Evolutionary conservation across 169 alveolate species (phyloP).

Genomic region (Eimeria maxima): DNA sequence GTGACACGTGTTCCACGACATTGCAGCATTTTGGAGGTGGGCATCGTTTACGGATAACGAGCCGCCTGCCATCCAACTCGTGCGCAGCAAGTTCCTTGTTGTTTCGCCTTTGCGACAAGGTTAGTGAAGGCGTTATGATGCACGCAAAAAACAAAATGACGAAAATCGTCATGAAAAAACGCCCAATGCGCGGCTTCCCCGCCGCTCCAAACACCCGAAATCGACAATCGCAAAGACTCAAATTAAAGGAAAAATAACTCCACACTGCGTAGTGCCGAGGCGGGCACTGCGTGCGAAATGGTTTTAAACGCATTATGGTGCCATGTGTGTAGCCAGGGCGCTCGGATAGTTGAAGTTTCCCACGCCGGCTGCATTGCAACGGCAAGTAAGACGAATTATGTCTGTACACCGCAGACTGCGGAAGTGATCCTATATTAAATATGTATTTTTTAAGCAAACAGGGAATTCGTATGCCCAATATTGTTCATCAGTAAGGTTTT

Average conservation of each 20-base stretch:
- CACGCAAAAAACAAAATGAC: background rate
- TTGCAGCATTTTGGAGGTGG: slow-evolving; percentile 58
- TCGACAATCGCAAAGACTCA: background rate
- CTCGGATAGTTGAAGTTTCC: slow-evolving; percentile 2
- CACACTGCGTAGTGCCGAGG: background rate
- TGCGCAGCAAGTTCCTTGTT: background rate
- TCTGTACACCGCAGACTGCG: slow-evolving; percentile 28
- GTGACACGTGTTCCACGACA: slow-evolving; percentile 34
- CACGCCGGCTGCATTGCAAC: background rate
- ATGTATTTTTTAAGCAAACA: background rate
- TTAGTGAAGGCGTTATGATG: background rate
- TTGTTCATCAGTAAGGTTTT: background rate
- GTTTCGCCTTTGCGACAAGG: background rate
- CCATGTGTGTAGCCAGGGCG: background rate
- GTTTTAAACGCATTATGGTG: slow-evolving; percentile 19
- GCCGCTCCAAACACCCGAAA: background rate
- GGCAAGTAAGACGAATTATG: background rate
- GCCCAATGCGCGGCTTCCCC: background rate
- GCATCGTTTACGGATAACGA: slow-evolving; percentile 31
- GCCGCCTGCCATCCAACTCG: background rate
- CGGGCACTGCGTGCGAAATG: background rate
- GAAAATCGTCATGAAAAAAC: background rate
- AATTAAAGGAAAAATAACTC: background rate
- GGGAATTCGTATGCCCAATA: background rate
- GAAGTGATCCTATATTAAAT: background rate